A percentile compares a stretch with the other conserved stretches of the same genome.
These are phyloP conservation scores for Paramecium sexaurelia DNA, from an alignment of 73 alveolate genomes.

Conservation along the genomic window DNA sequence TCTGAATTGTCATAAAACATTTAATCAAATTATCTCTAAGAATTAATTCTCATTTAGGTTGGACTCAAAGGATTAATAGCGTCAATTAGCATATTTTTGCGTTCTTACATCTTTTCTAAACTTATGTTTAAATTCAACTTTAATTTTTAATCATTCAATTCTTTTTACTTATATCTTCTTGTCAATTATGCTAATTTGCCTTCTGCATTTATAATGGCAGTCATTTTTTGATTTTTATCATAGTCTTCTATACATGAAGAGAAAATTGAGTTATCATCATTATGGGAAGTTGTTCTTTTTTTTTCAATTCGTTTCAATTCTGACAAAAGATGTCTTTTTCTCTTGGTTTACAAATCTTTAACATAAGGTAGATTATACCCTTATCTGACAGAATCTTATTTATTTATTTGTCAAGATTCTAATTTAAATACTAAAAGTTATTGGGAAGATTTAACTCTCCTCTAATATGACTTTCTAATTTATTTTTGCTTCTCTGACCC, in stretches of 20 bases:
- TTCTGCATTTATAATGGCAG: slow-evolving; percentile 16
- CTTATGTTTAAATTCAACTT: not conserved
- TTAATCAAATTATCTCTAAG: not conserved
- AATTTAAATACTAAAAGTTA: not conserved
- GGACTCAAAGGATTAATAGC: slow-evolving; percentile 42
- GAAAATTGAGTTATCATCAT: not conserved
- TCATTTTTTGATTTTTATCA: not conserved
- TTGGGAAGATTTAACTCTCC: slow-evolving; percentile 33
- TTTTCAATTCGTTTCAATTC: not conserved
- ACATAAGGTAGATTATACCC: not conserved
- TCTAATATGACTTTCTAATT: slow-evolving; percentile 33
- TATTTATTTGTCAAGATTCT: not conserved
- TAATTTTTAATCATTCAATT: slow-evolving; percentile 14
- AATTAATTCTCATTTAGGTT: not conserved
- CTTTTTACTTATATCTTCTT: slow-evolving; percentile 30
- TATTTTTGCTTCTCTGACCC: not conserved
- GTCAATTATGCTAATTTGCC: slow-evolving; percentile 27
- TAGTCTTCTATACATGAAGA: not conserved
- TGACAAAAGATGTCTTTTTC: not conserved
- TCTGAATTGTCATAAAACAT: not conserved
- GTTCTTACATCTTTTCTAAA: not conserved
- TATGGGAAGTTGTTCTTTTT: not conserved
- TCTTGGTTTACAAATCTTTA: slow-evolving; percentile 1
- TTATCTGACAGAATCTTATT: not conserved
- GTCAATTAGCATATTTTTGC: not conserved